These are phyloP conservation scores for Gilbertella persicaria DNA, from an alignment of 371 early-diverging fungal species.

Conservation along the genomic window DNA sequence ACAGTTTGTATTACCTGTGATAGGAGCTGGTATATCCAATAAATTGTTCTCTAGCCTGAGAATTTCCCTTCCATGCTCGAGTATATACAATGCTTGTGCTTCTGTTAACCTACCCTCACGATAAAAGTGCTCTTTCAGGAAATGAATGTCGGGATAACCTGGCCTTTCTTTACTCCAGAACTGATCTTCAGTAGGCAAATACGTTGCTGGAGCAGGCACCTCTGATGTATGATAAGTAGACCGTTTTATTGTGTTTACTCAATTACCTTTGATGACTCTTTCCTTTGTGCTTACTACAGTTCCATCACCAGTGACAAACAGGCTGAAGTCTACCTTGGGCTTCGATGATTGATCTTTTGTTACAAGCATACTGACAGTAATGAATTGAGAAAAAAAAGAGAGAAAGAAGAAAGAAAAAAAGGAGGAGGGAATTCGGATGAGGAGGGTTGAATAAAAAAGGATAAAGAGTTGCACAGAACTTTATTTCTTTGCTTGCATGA, in stretches of 20 bases:
- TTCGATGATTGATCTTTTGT: not conserved
- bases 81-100: slow-evolving; percentile 88
- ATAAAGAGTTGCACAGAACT: not conserved
- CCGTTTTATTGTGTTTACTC: not conserved
- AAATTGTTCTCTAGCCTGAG: slow-evolving; percentile 82
- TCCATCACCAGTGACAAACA: slow-evolving; percentile 77
- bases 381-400: not conserved
- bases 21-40: slow-evolving; percentile 82
- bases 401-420: not conserved
- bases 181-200: slow-evolving; percentile 55
- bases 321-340: slow-evolving; percentile 69
- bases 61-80: slow-evolving; percentile 77
- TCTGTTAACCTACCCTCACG: slow-evolving; percentile 90
- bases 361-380: slow-evolving; percentile 3
- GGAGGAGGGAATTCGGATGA: too few species aligned
- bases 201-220: slow-evolving; percentile 56
- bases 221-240: too few species aligned
- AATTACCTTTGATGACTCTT: slow-evolving; percentile 70
- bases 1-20: slow-evolving; percentile 10
- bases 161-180: slow-evolving; percentile 63
- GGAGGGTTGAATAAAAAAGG: not conserved
- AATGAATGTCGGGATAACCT: slow-evolving; percentile 79
- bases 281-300: slow-evolving; percentile 72
- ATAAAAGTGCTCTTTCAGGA: slow-evolving; percentile 87
- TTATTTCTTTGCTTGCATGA: too few species aligned